Evolutionary conservation across 2,329 filamentous ascomycete genomes (phyloP), one percentile per base, ranked within the genome.

Genomic region (Fusarium newnesense): DNA sequence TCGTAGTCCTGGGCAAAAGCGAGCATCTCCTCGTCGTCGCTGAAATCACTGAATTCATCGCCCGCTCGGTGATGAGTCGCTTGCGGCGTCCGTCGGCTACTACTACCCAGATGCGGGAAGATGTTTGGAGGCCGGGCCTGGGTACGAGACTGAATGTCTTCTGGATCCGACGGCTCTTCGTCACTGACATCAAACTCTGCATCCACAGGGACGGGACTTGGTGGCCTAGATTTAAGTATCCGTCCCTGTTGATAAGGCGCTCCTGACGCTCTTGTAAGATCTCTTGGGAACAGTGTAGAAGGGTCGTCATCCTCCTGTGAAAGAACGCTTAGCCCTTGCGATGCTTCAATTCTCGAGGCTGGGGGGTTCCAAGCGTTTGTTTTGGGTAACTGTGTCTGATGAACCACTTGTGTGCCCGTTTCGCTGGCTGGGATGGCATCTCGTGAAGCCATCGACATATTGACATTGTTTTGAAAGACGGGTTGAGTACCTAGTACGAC

Each of bases 1-100:
- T 89, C 87, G 42, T 86, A 84, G 71, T 86, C 82, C 67, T 88
- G 82, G 16, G 86, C 87, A 62, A 87, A 82, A 34, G 85, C 87
- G 36, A 88, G 79, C 83, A 89, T 87, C 46, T 86, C 86, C 57
- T 85, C 82, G 64, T 87, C 86, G 47, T 88, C 85, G 63, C 84
- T 85, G 61, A 87, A 87, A 59, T 87, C 85, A 72, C 84, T 86
- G 66, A 83, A 84, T 58, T 83, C 79, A 54, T 83, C 80, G 37
- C 74, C 74, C 30, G 71, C 64, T 46, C 75, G 78, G 47, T 78
- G 67, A 54, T 68, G 64, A 42, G 52, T 72, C 43, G 46, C 53
- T 59, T 75, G 73, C 30, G 70, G 57, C 16, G 56, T 67, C 53
- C 65, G 76, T 47, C 75, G 74, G 56, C 57, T 60, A 60, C 57